phyloP scores from a whole-genome alignment of 352 stramenopile species.

The Pythium grandisporangium region DNA sequence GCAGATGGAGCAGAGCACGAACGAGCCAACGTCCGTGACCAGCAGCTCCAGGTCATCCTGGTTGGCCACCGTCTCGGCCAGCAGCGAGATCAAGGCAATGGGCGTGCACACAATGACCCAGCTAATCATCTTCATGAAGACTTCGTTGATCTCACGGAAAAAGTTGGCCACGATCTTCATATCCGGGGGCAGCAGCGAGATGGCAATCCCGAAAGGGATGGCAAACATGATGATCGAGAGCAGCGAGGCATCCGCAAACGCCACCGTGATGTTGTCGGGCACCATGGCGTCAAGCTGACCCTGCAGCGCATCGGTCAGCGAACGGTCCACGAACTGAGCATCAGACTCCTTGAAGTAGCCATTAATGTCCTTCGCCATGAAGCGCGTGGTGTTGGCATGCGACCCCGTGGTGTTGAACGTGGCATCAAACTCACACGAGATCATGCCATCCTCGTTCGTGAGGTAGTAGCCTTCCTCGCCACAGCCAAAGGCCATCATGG shows the following conservation, averaged over 20 bases:
- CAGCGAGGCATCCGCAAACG: conserved; percentile 18
- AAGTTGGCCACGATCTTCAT: conserved; percentile 12
- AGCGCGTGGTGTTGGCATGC: conserved; percentile 6
- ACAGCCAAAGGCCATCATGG: conserved; percentile 9
- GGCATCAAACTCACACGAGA: conserved; percentile 9
- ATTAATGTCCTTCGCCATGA: conserved; percentile 14
- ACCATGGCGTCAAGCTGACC: conserved; percentile 11
- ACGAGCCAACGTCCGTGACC: conserved; percentile 27
- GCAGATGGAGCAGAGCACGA: conserved; percentile 17
- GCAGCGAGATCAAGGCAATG: conserved; percentile 26
- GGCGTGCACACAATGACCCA: conserved; percentile 32
- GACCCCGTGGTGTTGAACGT: conserved; percentile 6
- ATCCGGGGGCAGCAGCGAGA: conserved; percentile 7
- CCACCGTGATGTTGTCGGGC: conserved; percentile 16
- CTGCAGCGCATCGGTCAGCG: conserved; percentile 10
- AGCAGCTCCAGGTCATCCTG: conserved; percentile 18
- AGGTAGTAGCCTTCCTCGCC: conserved; percentile 9
- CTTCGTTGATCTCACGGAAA: conserved; percentile 18
- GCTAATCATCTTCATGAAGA: conserved; percentile 26
- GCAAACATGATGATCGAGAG: conserved; percentile 27
- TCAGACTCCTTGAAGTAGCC: conserved; percentile 4
- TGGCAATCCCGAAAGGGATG: conserved; percentile 19
- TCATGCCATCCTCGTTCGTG: conserved; percentile 9
- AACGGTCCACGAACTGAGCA: too few relatives aligned
- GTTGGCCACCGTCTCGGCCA: conserved; percentile 17